A percentile compares a stretch with the other conserved stretches of the same genome.
These are phyloP conservation scores for Syncephalis plumigaleata DNA, from an alignment of 371 early-diverging fungal genomes.

Conservation along the genomic window DNA sequence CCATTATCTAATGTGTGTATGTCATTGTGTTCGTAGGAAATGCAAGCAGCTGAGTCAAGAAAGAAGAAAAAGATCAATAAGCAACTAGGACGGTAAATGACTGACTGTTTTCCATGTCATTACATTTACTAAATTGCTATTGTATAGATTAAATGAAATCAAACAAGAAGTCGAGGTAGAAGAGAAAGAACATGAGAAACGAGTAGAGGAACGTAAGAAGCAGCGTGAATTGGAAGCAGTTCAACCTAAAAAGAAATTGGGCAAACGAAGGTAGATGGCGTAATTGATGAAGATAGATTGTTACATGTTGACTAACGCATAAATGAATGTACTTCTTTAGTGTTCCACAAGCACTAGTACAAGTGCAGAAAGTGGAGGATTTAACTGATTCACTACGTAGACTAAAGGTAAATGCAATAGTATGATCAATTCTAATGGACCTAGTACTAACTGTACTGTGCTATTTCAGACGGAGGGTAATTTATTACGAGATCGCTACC, in stretches of 20 bases:
- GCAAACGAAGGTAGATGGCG: constrained; percentile 9
- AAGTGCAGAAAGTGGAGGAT: constrained; percentile 30
- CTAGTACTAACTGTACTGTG: too few relatives aligned
- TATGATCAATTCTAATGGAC: too few relatives aligned
- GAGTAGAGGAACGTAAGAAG: too few relatives aligned
- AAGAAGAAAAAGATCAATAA: constrained; percentile 13
- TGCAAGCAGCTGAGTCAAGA: constrained; percentile 23
- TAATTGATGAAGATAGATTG: not conserved
- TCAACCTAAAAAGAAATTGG: constrained; percentile 18
- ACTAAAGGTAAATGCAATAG: constrained; percentile 15
- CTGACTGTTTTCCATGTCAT: not conserved
- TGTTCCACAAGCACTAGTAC: constrained; percentile 17
- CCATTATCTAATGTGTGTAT: too few relatives aligned
- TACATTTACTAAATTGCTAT: not conserved
- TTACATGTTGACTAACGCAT: not conserved
- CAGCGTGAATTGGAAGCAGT: constrained; percentile 3
- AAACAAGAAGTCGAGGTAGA: too few relatives aligned
- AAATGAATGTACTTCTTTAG: constrained; percentile 5
- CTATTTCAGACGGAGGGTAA: constrained; percentile 76
- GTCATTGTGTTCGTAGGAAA: too few relatives aligned
- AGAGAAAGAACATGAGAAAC: too few relatives aligned
- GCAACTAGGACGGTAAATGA: constrained; percentile 15
- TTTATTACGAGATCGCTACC: constrained; percentile 61
- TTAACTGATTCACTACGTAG: constrained; percentile 28
- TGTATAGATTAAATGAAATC: constrained; percentile 1